phyloP scores from a whole-genome alignment of 768 basidiomycete species.

The Mycena floridula region DNA sequence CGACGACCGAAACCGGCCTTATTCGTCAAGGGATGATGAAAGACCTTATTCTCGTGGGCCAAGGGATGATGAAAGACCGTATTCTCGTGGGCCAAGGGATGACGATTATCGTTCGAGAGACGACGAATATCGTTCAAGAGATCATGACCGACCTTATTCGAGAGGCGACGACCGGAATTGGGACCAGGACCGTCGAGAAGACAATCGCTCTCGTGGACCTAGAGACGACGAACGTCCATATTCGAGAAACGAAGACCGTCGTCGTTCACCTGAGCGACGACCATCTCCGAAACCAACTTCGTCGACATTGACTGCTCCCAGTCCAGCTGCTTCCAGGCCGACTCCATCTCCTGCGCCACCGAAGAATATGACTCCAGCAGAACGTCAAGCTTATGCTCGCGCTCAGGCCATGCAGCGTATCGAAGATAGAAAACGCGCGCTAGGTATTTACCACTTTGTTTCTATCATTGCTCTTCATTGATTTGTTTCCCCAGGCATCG shows the following conservation, averaged over 20 bases:
- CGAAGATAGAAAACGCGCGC: constrained; percentile 76
- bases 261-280: constrained; percentile 36
- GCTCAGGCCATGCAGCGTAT: constrained; percentile 79
- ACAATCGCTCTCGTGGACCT: constrained; percentile 22
- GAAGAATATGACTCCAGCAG: constrained; percentile 83
- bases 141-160: constrained; percentile 18
- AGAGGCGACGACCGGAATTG: constrained; percentile 21
- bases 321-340: constrained; percentile 48
- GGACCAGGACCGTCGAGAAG: constrained; percentile 32
- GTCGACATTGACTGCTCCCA: constrained; percentile 40
- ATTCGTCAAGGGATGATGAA: constrained; percentile 9
- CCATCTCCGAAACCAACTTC: constrained; percentile 45
- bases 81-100: constrained; percentile 33
- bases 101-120: constrained; percentile 7
- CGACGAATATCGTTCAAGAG: background rate
- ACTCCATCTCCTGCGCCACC: constrained; percentile 53
- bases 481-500: no score
- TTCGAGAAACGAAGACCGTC: constrained; percentile 34
- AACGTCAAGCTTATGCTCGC: constrained; percentile 71
- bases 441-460: no score
- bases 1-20: constrained; percentile 27
- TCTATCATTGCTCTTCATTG: no score
- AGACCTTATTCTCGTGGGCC: constrained; percentile 13
- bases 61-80: constrained; percentile 44
- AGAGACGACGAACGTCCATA: constrained; percentile 31